Evolutionary conservation across 306 rosid genomes (phyloP).

Genomic region (Comarum palustre): DNA sequence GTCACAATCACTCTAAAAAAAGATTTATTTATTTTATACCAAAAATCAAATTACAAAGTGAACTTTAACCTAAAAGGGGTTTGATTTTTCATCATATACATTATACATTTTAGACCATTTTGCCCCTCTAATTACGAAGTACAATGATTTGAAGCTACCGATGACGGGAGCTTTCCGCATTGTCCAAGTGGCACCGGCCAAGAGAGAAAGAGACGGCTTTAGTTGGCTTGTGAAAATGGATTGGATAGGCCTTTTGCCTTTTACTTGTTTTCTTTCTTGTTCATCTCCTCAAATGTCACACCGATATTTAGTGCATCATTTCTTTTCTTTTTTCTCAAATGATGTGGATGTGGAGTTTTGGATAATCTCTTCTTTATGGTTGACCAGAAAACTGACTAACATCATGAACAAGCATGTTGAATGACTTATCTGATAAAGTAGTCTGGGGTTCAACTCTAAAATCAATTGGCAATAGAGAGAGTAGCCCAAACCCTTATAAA

Average conservation of each 20-base stretch:
- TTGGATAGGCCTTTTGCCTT: not conserved
- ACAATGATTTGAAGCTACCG: not conserved
- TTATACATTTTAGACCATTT: not conserved
- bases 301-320: not conserved
- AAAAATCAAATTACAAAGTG: too few species aligned
- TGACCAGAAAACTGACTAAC: not conserved
- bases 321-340: not conserved
- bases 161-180: not conserved
- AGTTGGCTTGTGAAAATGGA: not conserved
- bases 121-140: not conserved
- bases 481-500: too few species aligned
- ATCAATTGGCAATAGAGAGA: too few species aligned
- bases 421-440: too few species aligned
- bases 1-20: too few species aligned
- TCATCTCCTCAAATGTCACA: not conserved
- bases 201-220: conserved; percentile 1
- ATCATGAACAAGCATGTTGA: not conserved
- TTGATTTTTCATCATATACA: too few species aligned
- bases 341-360: not conserved
- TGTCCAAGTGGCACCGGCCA: conserved; percentile 7
- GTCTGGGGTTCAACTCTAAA: too few species aligned
- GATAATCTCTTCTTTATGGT: not conserved
- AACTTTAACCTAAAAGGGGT: too few species aligned
- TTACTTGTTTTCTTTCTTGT: not conserved
- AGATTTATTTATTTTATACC: too few species aligned